phyloP scores from a whole-genome alignment of 345 rosid species.

The Citrus maxima region DNA sequence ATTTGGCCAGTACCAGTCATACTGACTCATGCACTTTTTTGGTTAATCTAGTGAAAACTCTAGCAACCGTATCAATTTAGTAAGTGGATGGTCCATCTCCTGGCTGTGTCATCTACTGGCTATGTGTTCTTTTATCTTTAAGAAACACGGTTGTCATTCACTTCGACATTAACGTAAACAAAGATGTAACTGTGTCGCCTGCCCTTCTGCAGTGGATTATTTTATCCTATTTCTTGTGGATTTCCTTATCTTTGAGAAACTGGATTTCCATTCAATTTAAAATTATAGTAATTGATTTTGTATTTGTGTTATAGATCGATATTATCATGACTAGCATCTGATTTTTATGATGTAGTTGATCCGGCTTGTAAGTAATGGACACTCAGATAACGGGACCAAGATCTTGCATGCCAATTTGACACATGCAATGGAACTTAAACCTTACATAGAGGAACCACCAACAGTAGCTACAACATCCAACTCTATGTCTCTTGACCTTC shows the following conservation, averaged over 20 bases:
- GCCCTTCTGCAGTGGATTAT: neutral
- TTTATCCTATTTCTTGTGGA: neutral
- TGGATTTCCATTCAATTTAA: neutral
- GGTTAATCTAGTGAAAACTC: neutral
- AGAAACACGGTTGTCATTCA: neutral
- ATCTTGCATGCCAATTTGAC: conserved; percentile 54
- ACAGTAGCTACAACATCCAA: conserved; percentile 49
- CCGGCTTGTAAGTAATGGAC: conserved; percentile 57
- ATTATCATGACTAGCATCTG: conserved; percentile 17
- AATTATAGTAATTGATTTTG: conserved; percentile 6
- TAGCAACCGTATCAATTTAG: neutral
- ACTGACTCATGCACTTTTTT: neutral
- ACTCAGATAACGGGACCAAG: conserved; percentile 43
- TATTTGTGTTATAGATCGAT: neutral
- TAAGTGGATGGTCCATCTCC: neutral
- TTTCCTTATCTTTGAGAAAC: neutral
- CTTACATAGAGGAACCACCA: conserved; percentile 85
- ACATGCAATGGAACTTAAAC: conserved; percentile 84
- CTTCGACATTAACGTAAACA: neutral
- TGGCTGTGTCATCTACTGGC: neutral
- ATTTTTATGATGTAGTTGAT: conserved; percentile 56
- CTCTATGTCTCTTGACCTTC: conserved; percentile 63
- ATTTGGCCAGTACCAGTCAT: neutral
- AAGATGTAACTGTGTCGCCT: neutral
- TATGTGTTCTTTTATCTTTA: conserved; percentile 6